A percentile compares a stretch with the other conserved stretches of the same genome.
These are phyloP conservation scores for Yarrowia sp. DNA, from an alignment of 805 yeast species.

Conservation along the genomic window DNA sequence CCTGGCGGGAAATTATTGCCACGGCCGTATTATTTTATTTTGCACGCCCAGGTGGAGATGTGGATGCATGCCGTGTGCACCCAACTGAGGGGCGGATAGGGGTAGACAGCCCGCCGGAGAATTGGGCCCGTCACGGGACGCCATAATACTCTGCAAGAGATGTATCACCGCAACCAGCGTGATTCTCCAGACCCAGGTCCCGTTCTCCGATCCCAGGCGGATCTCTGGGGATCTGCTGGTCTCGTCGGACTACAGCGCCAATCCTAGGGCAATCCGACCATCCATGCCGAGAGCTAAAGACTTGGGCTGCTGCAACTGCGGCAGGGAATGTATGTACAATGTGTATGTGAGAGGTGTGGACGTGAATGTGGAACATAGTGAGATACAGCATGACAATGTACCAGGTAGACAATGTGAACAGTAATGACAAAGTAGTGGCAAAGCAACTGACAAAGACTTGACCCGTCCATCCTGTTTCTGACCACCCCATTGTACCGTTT, in stretches of 20 bases:
- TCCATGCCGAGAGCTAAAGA: slow-evolving; percentile 8
- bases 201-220: too few species aligned
- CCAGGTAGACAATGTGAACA: too few species aligned
- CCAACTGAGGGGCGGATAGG: not conserved
- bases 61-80: not conserved
- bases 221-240: too few species aligned
- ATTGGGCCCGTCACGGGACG: not conserved
- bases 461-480: too few species aligned
- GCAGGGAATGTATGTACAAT: not conserved
- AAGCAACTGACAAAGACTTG: too few species aligned
- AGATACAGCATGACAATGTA: not conserved
- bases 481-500: too few species aligned
- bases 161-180: not conserved
- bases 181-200: too few species aligned
- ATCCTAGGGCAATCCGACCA: slow-evolving; percentile 10
- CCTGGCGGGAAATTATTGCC: not conserved
- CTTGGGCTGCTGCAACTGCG: not conserved
- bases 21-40: not conserved
- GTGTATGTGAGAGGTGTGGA: not conserved
- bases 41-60: not conserved
- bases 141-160: not conserved
- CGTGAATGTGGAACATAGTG: not conserved
- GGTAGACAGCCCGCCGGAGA: not conserved
- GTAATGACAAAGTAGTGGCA: too few species aligned
- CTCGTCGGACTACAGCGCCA: too few species aligned